Conservation (phyloP, 108 stramenopile species). For the Skeletonema potamos region DNA sequence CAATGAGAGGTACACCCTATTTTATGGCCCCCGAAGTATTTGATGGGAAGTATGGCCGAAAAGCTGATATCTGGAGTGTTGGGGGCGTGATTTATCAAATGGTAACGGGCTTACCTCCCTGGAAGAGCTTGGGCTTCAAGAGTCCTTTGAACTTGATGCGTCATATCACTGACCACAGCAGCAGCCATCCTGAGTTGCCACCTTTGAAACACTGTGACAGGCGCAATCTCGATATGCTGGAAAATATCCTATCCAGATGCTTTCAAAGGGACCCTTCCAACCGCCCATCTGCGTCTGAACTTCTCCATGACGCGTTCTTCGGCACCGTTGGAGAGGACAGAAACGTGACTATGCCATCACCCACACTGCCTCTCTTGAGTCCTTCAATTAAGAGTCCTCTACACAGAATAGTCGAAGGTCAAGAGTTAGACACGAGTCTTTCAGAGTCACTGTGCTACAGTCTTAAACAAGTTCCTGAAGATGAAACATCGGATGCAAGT, state of each 20-base stretch:
- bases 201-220: not conserved
- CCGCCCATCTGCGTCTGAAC: conserved; percentile 55
- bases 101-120: conserved; percentile 85
- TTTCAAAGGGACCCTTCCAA: conserved; percentile 68
- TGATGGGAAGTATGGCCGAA: conserved; percentile 81
- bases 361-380: not conserved
- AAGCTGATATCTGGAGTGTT: conserved; percentile 90
- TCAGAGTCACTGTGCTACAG: not conserved
- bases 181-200: conserved; percentile 56
- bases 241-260: conserved; percentile 52
- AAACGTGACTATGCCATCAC: not conserved
- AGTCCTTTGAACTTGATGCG: conserved; percentile 91
- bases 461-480: conserved; percentile 4
- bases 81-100: conserved; percentile 92
- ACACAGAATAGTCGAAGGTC: not conserved
- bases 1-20: conserved; percentile 90
- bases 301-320: conserved; percentile 21
- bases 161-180: conserved; percentile 56
- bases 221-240: conserved; percentile 38
- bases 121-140: conserved; percentile 89
- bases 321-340: not conserved
- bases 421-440: not conserved
- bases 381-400: not conserved
- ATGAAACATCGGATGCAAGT: not conserved
- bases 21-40: conserved; percentile 94